These are phyloP conservation scores for Phytophthora constricta DNA, from an alignment of 352 stramenopile species.

Conservation along the genomic window DNA sequence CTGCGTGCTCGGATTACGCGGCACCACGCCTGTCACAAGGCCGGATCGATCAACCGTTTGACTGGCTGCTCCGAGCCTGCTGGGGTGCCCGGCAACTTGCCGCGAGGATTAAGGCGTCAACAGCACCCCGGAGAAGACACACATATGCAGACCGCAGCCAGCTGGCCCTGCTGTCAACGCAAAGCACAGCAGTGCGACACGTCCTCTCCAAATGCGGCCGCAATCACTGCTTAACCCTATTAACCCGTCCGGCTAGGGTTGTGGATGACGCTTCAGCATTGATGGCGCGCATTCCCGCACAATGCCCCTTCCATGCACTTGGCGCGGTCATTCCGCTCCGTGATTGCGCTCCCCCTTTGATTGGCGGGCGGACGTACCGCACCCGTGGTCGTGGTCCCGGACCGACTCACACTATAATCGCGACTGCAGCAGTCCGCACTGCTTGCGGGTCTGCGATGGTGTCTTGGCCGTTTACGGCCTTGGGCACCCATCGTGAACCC, in stretches of 20 bases:
- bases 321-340: slow-evolving; percentile 16
- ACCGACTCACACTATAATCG: no score
- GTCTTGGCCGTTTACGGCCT: no score
- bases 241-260: neutral
- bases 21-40: neutral
- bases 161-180: no score
- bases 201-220: neutral
- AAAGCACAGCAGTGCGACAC: neutral
- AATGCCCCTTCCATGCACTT: neutral
- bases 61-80: no score
- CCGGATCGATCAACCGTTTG: no score
- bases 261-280: neutral
- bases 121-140: no score
- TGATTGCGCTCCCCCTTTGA: slow-evolving; percentile 13
- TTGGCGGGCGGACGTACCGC: slow-evolving; percentile 18
- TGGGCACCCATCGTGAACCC: no score
- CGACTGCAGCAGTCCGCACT: no score
- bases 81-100: no score
- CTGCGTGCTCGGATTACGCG: neutral
- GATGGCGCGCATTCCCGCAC: slow-evolving; percentile 23
- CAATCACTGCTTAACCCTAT: neutral
- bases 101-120: no score
- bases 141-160: no score
- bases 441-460: no score
- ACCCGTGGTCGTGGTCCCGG: neutral